Percentiles rank a stretch among this genome's conserved stretches.
These are phyloP conservation scores for Herpetomonas samuelpessoai DNA, from an alignment of 208 protist genomes.

Conservation along the genomic window DNA sequence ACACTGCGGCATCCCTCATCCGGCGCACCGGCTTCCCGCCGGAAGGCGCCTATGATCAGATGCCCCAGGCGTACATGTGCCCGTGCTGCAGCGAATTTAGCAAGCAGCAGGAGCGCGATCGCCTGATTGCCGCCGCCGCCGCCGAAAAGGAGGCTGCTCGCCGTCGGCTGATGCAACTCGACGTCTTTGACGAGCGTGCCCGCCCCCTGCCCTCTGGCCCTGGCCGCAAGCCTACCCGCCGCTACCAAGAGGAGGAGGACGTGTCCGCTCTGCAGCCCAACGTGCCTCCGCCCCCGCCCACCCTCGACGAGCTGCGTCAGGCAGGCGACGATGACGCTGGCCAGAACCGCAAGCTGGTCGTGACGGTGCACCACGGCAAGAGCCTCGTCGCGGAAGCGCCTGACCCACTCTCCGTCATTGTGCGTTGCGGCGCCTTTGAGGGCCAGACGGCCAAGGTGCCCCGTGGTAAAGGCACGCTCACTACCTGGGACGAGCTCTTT, in stretches of 20 bases:
- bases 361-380: slow-evolving; percentile 86
- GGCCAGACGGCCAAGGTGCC: slow-evolving; percentile 81
- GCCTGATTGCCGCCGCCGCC: slow-evolving; percentile 44
- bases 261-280: slow-evolving; percentile 21
- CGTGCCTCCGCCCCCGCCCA: slow-evolving; percentile 66
- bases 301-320: slow-evolving; percentile 60
- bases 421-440: slow-evolving; percentile 88
- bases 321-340: slow-evolving; percentile 24
- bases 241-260: slow-evolving; percentile 45
- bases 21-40: slow-evolving; percentile 81
- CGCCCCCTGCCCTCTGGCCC: slow-evolving; percentile 37
- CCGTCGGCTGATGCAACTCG: slow-evolving; percentile 74
- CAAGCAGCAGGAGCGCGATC: slow-evolving; percentile 53
- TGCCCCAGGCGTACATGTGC: slow-evolving; percentile 79
- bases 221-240: slow-evolving; percentile 38
- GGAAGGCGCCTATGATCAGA: slow-evolving; percentile 73
- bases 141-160: slow-evolving; percentile 70
- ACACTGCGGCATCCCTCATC: slow-evolving; percentile 85
- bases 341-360: slow-evolving; percentile 67
- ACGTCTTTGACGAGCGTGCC: slow-evolving; percentile 88
- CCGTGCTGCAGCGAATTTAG: slow-evolving; percentile 81
- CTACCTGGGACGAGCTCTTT: slow-evolving; percentile 88
- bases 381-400: slow-evolving; percentile 46
- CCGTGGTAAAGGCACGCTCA: slow-evolving; percentile 56
- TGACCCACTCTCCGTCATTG: slow-evolving; percentile 77